phyloP scores from a whole-genome alignment of 2,329 filamentous ascomycete genomes.

The Botryosphaeria dothidea region DNA sequence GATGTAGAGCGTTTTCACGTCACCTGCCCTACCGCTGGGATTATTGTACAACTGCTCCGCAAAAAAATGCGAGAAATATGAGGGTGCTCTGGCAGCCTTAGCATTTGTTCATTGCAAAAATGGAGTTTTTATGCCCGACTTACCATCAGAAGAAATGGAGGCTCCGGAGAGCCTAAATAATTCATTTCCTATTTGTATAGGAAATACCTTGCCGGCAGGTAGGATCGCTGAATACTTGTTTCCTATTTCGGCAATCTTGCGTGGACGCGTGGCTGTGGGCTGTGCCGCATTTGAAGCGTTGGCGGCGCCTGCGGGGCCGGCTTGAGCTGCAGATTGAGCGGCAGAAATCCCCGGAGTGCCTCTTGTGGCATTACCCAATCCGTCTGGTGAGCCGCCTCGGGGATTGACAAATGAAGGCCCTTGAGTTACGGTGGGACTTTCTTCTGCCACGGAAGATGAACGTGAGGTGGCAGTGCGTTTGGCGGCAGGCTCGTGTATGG shows the following conservation, averaged over 20 bases:
- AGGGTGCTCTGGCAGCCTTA: conserved; percentile 73
- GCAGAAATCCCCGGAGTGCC: conserved; percentile 18
- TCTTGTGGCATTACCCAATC: neutral
- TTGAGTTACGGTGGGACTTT: conserved; percentile 1
- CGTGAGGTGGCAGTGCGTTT: conserved; percentile 4
- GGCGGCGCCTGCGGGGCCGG: neutral
- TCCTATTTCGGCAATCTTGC: conserved; percentile 6
- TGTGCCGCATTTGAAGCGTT: neutral
- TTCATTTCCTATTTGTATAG: conserved; percentile 69
- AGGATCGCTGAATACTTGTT: conserved; percentile 44
- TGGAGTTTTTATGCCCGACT: conserved; percentile 34
- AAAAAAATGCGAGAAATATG: conserved; percentile 96
- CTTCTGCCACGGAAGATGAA: conserved; percentile 11
- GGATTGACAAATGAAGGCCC: neutral
- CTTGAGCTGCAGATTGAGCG: conserved; percentile 20
- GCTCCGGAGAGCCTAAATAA: conserved; percentile 70
- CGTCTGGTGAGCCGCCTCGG: neutral
- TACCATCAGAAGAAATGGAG: conserved; percentile 71
- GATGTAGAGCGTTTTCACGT: conserved; percentile 84
- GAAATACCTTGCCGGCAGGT: conserved; percentile 70
- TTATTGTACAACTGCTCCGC: conserved; percentile 74
- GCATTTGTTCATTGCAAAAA: conserved; percentile 25
- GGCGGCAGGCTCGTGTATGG: conserved; percentile 6
- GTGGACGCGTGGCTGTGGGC: neutral
- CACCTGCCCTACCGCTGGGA: conserved; percentile 52